Evolutionary conservation across 2,329 filamentous ascomycete species (phyloP).

Genomic region (Aspergillus hortae): DNA sequence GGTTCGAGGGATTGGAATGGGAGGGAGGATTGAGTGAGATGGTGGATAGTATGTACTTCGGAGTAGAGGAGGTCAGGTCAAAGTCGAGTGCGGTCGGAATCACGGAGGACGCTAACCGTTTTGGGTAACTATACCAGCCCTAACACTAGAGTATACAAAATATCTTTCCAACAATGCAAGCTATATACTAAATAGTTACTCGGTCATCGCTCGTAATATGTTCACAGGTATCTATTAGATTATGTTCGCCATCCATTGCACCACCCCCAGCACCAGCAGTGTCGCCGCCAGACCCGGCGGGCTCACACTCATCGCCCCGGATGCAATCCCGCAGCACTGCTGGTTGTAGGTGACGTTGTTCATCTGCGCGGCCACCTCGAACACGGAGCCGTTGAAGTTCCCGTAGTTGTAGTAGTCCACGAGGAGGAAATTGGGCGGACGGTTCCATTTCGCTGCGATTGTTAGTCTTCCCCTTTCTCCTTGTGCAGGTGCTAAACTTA

Average conservation of each 20-base stretch:
- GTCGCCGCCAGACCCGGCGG: conserved; percentile 18
- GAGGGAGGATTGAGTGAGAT: not conserved
- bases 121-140: conserved; percentile 1
- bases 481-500: conserved; percentile 23
- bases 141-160: not conserved
- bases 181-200: not conserved
- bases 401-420: conserved; percentile 83
- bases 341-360: conserved; percentile 69
- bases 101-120: conserved; percentile 3
- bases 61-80: not conserved
- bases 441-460: conserved; percentile 48
- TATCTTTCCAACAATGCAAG: not conserved
- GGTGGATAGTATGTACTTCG: not conserved
- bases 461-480: conserved; percentile 11
- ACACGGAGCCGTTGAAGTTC: conserved; percentile 67
- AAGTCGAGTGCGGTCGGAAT: not conserved
- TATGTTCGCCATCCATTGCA: conserved; percentile 20
- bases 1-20: not conserved
- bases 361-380: conserved; percentile 65
- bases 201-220: conserved; percentile 1
- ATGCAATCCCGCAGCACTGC: conserved; percentile 35
- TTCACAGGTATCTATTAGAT: conserved; percentile 20
- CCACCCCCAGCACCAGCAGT: conserved; percentile 19
- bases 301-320: conserved; percentile 22
- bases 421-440: conserved; percentile 72